phyloP scores from a whole-genome alignment of 257 asterid species.

The Penstemon newberryi region DNA sequence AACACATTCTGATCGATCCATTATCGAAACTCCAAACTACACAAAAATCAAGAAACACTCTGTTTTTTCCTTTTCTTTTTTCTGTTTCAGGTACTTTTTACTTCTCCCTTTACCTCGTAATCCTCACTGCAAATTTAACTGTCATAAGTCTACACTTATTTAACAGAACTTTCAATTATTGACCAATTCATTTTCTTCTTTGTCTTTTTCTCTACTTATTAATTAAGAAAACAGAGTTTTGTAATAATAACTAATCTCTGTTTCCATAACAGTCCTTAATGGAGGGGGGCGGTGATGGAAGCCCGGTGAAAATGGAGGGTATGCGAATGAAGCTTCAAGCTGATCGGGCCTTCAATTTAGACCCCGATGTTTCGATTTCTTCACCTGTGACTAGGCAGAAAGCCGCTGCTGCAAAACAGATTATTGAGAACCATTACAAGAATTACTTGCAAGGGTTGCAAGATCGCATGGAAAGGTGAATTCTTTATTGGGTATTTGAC shows the following conservation, averaged over 20 bases:
- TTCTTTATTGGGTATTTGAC: constrained; percentile 2
- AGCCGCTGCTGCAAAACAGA: constrained; percentile 91
- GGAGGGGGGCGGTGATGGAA: constrained; percentile 63
- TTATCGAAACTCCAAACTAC: constrained; percentile 29
- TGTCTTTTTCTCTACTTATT: not conserved
- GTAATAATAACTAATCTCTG: constrained; percentile 20
- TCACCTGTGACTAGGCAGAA: constrained; percentile 95
- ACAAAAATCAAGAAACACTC: constrained; percentile 5
- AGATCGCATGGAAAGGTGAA: constrained; percentile 91
- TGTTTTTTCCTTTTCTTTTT: constrained; percentile 8
- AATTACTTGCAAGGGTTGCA: constrained; percentile 85
- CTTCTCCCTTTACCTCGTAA: constrained; percentile 31
- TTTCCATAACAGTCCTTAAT: not conserved
- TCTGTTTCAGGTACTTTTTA: constrained; percentile 26
- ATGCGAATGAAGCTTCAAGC: constrained; percentile 26
- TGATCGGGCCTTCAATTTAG: constrained; percentile 49
- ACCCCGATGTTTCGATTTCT: constrained; percentile 77
- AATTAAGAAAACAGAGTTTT: not conserved
- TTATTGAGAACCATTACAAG: constrained; percentile 96
- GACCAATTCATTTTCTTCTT: not conserved
- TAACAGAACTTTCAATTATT: constrained; percentile 2
- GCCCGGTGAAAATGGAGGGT: constrained; percentile 36
- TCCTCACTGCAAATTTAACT: constrained; percentile 30
- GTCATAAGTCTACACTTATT: constrained; percentile 23
- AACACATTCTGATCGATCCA: constrained; percentile 23